A percentile compares a stretch with the other conserved stretches of the same genome.
Evolutionary conservation across 768 basidiomycete genomes (phyloP).

Genomic region (Leccinellum albellum): DNA sequence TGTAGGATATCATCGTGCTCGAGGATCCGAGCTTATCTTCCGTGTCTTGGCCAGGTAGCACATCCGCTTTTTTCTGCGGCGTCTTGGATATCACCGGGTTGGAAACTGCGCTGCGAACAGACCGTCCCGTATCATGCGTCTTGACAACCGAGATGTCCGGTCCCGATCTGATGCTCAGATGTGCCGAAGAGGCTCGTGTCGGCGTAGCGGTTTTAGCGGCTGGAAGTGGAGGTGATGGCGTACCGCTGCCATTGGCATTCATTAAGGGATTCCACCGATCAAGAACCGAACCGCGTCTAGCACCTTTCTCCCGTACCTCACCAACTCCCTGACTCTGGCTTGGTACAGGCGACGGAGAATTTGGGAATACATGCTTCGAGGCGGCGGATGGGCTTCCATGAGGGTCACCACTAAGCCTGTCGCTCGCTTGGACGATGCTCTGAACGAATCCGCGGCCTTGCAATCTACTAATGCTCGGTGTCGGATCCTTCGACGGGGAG

Average conservation of each 20-base stretch:
- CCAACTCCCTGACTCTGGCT: slow-evolving; percentile 23
- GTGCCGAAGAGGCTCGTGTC: slow-evolving; percentile 39
- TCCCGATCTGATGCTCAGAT: slow-evolving; percentile 26
- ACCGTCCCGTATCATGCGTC: slow-evolving; percentile 31
- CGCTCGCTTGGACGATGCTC: slow-evolving; percentile 71
- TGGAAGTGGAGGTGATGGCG: slow-evolving; percentile 36
- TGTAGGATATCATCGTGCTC: slow-evolving; percentile 69
- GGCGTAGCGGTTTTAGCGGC: slow-evolving; percentile 39
- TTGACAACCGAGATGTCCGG: slow-evolving; percentile 24
- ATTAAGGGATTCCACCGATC: slow-evolving; percentile 63
- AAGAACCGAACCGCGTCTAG: slow-evolving; percentile 49
- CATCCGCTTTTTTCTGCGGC: slow-evolving; percentile 23
- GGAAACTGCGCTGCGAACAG: slow-evolving; percentile 41
- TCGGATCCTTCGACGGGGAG: slow-evolving; percentile 61
- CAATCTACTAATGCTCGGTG: slow-evolving; percentile 77
- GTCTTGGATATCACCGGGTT: slow-evolving; percentile 34
- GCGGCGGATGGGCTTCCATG: slow-evolving; percentile 32
- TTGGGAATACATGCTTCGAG: slow-evolving; percentile 27
- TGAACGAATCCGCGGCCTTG: slow-evolving; percentile 87
- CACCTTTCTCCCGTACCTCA: slow-evolving; percentile 37
- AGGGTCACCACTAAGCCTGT: slow-evolving; percentile 40
- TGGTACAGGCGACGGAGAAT: slow-evolving; percentile 30
- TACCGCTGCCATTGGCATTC: slow-evolving; percentile 23
- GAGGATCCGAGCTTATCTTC: slow-evolving; percentile 61
- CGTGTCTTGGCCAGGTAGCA: slow-evolving; percentile 20